Evolutionary conservation across 2,329 filamentous ascomycete genomes (phyloP).

Genomic region (Colletotrichum sublineola): DNA sequence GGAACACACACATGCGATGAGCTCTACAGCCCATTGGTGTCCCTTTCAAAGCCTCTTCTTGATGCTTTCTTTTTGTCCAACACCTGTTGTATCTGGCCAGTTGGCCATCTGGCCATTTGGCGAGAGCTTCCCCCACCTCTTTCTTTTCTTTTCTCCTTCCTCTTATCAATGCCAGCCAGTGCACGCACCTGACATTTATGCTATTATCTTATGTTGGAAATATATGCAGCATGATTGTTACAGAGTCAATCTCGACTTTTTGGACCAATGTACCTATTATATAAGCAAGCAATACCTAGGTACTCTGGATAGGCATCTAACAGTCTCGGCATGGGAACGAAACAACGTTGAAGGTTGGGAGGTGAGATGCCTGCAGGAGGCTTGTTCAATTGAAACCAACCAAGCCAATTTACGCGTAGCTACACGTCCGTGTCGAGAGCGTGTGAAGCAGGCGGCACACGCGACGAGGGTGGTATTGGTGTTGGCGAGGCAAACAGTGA

Average conservation of each 20-base stretch:
- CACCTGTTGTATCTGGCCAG: neutral
- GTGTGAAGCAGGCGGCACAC: constrained; percentile 32
- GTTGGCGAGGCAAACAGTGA: constrained; percentile 34
- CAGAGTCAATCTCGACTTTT: neutral
- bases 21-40: constrained; percentile 36
- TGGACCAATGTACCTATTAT: neutral
- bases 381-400: neutral
- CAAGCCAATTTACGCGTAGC: constrained; percentile 32
- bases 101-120: neutral
- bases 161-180: neutral
- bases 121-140: neutral
- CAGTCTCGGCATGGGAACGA: neutral
- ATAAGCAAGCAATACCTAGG: neutral
- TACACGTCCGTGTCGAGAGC: constrained; percentile 24
- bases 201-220: neutral
- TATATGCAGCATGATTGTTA: neutral
- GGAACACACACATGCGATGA: constrained; percentile 35
- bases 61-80: constrained; percentile 5
- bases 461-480: constrained; percentile 14
- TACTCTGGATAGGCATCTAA: neutral
- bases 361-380: constrained; percentile 1
- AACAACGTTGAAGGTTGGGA: neutral
- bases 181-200: no score
- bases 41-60: constrained; percentile 8
- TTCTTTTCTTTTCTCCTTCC: neutral